Evolutionary conservation across 257 asterid species (phyloP).

Genomic region (Nicotiana noctiflora): DNA sequence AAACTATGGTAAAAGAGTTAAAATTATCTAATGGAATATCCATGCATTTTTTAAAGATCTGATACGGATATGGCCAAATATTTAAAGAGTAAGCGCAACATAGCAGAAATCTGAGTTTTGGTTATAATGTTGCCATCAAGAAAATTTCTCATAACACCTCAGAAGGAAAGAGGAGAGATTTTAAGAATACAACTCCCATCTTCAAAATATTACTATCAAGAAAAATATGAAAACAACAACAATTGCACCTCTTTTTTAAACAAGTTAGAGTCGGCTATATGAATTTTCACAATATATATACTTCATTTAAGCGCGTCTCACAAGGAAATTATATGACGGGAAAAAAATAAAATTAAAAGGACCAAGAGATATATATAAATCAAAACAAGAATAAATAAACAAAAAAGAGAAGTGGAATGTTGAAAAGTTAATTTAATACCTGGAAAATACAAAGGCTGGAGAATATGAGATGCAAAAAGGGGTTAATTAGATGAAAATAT

Average conservation of each 20-base stretch:
- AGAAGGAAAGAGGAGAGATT: too few relatives aligned
- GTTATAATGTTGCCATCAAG: too few relatives aligned
- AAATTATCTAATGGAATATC: too few relatives aligned
- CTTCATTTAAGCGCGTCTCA: not conserved
- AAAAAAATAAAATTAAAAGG: not conserved
- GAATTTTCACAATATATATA: not conserved
- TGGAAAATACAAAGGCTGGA: not conserved
- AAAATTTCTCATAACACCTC: not conserved
- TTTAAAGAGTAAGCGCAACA: too few relatives aligned
- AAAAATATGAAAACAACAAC: not conserved
- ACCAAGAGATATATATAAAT: not conserved
- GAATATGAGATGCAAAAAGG: not conserved
- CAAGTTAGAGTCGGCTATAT: not conserved
- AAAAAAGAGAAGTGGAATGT: not conserved
- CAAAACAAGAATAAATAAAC: not conserved
- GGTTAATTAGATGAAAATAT: not conserved
- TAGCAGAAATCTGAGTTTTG: too few relatives aligned
- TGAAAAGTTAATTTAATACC: not conserved
- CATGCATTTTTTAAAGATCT: too few relatives aligned
- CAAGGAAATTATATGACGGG: not conserved
- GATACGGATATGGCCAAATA: too few relatives aligned
- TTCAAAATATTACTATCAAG: not conserved
- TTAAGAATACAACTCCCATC: not conserved
- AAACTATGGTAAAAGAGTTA: not conserved
- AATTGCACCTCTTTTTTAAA: too few relatives aligned